Evolutionary conservation across 2,329 filamentous ascomycete species (phyloP).

Genomic region (Lecanicillium sp.): DNA sequence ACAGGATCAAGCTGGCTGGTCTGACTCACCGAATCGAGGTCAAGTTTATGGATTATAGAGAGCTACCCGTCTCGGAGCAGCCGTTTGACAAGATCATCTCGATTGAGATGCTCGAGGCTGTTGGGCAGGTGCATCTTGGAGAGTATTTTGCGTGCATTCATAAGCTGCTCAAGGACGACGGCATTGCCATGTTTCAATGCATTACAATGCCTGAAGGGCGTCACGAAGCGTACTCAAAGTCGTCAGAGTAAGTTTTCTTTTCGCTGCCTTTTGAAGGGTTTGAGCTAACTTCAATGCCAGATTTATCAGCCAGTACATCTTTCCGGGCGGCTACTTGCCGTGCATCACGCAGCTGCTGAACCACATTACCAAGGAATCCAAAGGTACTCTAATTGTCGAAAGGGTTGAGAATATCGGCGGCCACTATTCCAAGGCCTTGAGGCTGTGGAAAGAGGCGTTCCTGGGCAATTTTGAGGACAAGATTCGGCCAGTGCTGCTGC

Average conservation of each 20-base stretch:
- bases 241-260: slow-evolving; percentile 44
- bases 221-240: slow-evolving; percentile 56
- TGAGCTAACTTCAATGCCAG: slow-evolving; percentile 17
- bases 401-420: slow-evolving; percentile 64
- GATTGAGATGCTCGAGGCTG: slow-evolving; percentile 72
- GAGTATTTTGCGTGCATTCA: slow-evolving; percentile 61
- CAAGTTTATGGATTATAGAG: slow-evolving; percentile 60
- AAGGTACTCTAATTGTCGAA: slow-evolving; percentile 56
- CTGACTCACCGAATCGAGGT: slow-evolving; percentile 55
- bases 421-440: slow-evolving; percentile 62
- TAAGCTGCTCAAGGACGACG: slow-evolving; percentile 53
- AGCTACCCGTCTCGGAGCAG: slow-evolving; percentile 41
- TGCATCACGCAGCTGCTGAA: slow-evolving; percentile 47
- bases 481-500: slow-evolving; percentile 52
- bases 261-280: too few relatives aligned
- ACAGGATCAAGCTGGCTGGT: slow-evolving; percentile 53
- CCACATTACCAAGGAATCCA: slow-evolving; percentile 52
- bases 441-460: slow-evolving; percentile 62
- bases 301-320: slow-evolving; percentile 71
- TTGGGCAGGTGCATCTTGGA: slow-evolving; percentile 57
- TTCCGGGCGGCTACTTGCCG: slow-evolving; percentile 66
- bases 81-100: slow-evolving; percentile 64
- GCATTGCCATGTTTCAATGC: slow-evolving; percentile 65
- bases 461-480: slow-evolving; percentile 49
- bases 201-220: slow-evolving; percentile 67